These are phyloP conservation scores for Vanderwaltozyma yarrowii DNA, from an alignment of 805 yeast genomes.

Conservation along the genomic window DNA sequence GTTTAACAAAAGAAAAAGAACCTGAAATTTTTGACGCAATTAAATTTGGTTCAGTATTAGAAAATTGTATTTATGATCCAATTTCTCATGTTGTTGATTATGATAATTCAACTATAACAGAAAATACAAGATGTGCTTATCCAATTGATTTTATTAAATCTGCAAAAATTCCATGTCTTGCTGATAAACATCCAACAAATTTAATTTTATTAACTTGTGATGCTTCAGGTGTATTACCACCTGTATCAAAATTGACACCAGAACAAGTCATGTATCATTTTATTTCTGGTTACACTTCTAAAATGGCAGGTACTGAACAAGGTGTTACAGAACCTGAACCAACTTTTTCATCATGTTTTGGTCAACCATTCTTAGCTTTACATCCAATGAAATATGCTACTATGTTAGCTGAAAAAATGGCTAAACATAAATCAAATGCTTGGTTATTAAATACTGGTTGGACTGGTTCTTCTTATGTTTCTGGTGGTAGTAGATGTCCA, in stretches of 20 bases:
- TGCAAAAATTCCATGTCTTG: slow-evolving; percentile 90
- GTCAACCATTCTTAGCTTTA: slow-evolving; percentile 95
- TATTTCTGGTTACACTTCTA: slow-evolving; percentile 96
- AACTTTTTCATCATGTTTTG: slow-evolving; percentile 96
- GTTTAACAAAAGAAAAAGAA: slow-evolving; percentile 81
- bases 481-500: slow-evolving; percentile 97
- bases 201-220: slow-evolving; percentile 91
- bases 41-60: slow-evolving; percentile 88
- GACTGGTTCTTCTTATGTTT: slow-evolving; percentile 88
- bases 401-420: slow-evolving; percentile 89
- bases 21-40: slow-evolving; percentile 96
- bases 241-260: slow-evolving; percentile 85
- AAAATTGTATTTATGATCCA: slow-evolving; percentile 83
- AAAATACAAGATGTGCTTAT: slow-evolving; percentile 97
- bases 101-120: slow-evolving; percentile 72
- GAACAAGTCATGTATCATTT: slow-evolving; percentile 99
- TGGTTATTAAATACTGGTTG: slow-evolving; percentile 98
- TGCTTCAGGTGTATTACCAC: slow-evolving; percentile 96
- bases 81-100: slow-evolving; percentile 75
- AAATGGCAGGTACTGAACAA: slow-evolving; percentile 99
- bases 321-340: slow-evolving; percentile 98
- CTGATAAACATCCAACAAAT: slow-evolving; percentile 85
- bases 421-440: slow-evolving; percentile 79
- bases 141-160: slow-evolving; percentile 96
- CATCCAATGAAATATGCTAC: slow-evolving; percentile 98